phyloP scores from a whole-genome alignment of 106 monocot species.

The Apostasia ramifera region DNA sequence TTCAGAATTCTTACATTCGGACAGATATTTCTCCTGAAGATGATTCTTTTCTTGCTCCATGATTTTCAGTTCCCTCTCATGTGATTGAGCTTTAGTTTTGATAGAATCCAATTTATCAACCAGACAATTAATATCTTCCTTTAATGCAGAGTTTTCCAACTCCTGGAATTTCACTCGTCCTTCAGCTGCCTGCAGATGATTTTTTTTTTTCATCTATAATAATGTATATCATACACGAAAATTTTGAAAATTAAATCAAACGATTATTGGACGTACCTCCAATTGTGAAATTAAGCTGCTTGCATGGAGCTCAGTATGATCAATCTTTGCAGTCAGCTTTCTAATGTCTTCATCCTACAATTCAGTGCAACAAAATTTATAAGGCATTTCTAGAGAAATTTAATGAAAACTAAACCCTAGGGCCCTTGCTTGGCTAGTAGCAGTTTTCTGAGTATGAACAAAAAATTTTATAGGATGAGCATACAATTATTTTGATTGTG shows the following conservation, averaged over 20 bases:
- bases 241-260: background rate
- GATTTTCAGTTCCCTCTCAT: constrained; percentile 55
- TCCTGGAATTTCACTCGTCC: constrained; percentile 50
- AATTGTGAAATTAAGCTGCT: constrained; percentile 40
- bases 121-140: constrained; percentile 45
- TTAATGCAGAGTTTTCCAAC: constrained; percentile 43
- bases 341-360: constrained; percentile 75
- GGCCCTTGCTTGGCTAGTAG: too few relatives aligned
- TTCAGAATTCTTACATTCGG: constrained; percentile 75
- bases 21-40: constrained; percentile 69
- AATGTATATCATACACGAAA: background rate
- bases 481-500: too few relatives aligned
- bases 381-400: background rate
- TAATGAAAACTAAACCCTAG: background rate
- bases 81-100: constrained; percentile 40
- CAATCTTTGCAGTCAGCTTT: constrained; percentile 47
- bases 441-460: too few relatives aligned
- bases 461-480: too few relatives aligned
- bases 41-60: constrained; percentile 85
- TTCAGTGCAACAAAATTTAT: background rate
- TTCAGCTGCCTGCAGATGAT: constrained; percentile 43
- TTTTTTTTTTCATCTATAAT: background rate
- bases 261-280: constrained; percentile 27
- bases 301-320: constrained; percentile 39
- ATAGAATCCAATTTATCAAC: constrained; percentile 43